Evolutionary conservation across 129 eudicot genomes (phyloP).

Genomic region (Saussurea involucrata): DNA sequence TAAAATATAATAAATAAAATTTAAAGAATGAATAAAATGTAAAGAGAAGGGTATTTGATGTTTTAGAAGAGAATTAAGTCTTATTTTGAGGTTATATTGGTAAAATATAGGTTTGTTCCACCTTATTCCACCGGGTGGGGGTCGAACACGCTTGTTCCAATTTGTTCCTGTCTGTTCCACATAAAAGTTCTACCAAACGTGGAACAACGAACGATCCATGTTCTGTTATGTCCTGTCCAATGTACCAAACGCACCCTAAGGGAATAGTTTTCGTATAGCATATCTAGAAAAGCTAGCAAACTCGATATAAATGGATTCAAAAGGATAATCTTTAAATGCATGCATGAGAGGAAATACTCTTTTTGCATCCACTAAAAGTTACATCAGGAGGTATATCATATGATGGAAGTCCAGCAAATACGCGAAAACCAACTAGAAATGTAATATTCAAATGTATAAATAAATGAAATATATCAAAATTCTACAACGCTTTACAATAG

Average conservation of each 20-base stretch:
- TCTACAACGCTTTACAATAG: not conserved
- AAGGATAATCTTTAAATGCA: slow-evolving; percentile 4
- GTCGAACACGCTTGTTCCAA: too few relatives aligned
- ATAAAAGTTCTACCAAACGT: too few relatives aligned
- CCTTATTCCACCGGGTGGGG: too few relatives aligned
- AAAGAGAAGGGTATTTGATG: not conserved
- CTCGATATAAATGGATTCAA: not conserved
- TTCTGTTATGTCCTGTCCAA: not conserved
- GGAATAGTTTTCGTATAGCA: not conserved
- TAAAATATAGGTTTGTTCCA: not conserved
- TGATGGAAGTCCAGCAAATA: not conserved
- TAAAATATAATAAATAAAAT: too few relatives aligned
- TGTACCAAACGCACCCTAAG: not conserved
- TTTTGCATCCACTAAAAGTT: not conserved
- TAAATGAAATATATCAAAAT: not conserved
- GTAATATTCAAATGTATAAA: not conserved
- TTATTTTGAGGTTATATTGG: not conserved
- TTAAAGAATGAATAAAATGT: not conserved
- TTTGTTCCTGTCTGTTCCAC: too few relatives aligned
- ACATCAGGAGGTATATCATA: slow-evolving; percentile 10
- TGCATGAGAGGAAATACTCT: not conserved
- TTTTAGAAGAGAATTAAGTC: not conserved
- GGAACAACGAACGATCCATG: too few relatives aligned
- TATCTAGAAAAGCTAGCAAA: not conserved
- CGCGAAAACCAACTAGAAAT: slow-evolving; percentile 1